Conservation (phyloP, 805 yeast genomes). For the Teunomyces aglyptinius region DNA sequence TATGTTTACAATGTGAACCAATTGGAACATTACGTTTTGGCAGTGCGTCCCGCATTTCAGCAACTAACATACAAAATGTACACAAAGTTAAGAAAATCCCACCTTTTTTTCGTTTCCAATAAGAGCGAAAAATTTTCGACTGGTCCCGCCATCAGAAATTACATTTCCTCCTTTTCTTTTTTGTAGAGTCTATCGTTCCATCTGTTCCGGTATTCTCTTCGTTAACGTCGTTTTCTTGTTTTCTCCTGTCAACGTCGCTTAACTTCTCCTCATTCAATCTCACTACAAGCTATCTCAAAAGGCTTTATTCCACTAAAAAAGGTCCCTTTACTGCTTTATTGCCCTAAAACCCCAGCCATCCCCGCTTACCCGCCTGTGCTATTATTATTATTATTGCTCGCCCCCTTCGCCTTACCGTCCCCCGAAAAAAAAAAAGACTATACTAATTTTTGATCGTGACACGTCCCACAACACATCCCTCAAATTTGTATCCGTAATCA, state of each 20-base stretch:
- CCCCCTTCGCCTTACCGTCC: conserved; percentile 4
- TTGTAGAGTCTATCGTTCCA: conserved; percentile 1
- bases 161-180: background rate
- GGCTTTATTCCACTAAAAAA: background rate
- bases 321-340: too few relatives aligned
- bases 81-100: background rate
- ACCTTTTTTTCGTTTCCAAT: background rate
- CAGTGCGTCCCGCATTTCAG: background rate
- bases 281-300: background rate
- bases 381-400: conserved; percentile 3
- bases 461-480: conserved; percentile 5
- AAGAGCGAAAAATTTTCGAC: conserved; percentile 4
- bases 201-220: background rate
- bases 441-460: conserved; percentile 1
- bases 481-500: conserved; percentile 4
- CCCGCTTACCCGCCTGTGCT: conserved; percentile 6
- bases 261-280: background rate
- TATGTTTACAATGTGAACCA: conserved; percentile 1
- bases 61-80: background rate
- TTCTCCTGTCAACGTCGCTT: background rate
- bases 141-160: background rate
- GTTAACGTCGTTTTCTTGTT: background rate
- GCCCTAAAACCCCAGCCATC: conserved; percentile 4
- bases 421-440: background rate
- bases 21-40: background rate